Percentiles rank a stretch among this genome's conserved stretches.
Evolutionary conservation across 2,329 filamentous ascomycete genomes (phyloP).

Genomic region (Phyllosticta paracitricarpa): DNA sequence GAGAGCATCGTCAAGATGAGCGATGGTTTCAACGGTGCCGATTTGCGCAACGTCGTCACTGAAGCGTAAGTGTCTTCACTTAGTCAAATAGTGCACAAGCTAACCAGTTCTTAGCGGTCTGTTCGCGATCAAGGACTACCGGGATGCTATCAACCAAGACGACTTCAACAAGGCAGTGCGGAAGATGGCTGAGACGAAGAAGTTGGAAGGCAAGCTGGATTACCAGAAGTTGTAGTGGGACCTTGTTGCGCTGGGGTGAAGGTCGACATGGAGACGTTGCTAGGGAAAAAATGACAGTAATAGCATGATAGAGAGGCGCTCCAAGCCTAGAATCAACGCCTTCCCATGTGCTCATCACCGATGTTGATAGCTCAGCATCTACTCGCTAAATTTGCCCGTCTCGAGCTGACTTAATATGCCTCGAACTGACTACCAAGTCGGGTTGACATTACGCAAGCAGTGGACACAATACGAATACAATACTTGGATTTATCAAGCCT

Average conservation of each 20-base stretch:
- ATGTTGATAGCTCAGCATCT: not conserved
- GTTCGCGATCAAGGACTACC: constrained; percentile 97
- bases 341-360: not conserved
- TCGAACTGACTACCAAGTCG: not conserved
- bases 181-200: constrained; percentile 96
- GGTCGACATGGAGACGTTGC: not conserved
- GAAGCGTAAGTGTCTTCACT: constrained; percentile 70
- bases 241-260: not conserved
- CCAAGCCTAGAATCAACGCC: constrained; percentile 1
- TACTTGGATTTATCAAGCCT: not conserved
- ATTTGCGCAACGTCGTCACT: constrained; percentile 94
- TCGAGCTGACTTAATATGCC: not conserved
- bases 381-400: not conserved
- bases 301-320: constrained; percentile 7
- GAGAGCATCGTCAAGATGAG: constrained; percentile 99
- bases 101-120: constrained; percentile 55
- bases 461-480: not conserved
- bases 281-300: not conserved
- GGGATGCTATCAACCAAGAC: constrained; percentile 92
- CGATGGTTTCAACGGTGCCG: constrained; percentile 92
- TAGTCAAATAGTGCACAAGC: constrained; percentile 6
- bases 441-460: not conserved
- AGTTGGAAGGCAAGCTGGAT: constrained; percentile 94
- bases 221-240: constrained; percentile 75
- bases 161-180: constrained; percentile 99